These are phyloP conservation scores for Massarina eburnea DNA, from an alignment of 2,329 filamentous ascomycete species.

Conservation along the genomic window DNA sequence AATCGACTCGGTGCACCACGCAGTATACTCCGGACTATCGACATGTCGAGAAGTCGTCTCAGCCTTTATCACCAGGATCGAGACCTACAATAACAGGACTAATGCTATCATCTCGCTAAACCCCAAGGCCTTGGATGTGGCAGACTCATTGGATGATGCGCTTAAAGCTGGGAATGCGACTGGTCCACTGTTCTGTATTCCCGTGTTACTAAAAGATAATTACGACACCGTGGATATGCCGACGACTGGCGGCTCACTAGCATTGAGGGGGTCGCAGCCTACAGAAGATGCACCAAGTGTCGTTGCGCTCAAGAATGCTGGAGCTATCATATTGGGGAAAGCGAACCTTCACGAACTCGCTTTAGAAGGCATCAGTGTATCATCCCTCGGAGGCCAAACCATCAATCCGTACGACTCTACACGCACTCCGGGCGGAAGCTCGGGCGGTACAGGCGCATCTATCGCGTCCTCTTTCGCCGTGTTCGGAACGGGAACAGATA, in stretches of 20 bases:
- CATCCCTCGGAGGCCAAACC: constrained; percentile 65
- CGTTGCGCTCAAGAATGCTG: constrained; percentile 50
- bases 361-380: constrained; percentile 64
- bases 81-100: constrained; percentile 57
- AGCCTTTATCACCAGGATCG: constrained; percentile 60
- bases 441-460: constrained; percentile 63
- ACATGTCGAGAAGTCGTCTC: constrained; percentile 59
- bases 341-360: constrained; percentile 65
- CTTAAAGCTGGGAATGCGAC: constrained; percentile 53
- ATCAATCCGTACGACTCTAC: constrained; percentile 66
- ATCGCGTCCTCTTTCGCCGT: constrained; percentile 61
- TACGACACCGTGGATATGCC: constrained; percentile 58
- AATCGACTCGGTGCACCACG: constrained; percentile 58
- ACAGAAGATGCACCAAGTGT: constrained; percentile 55
- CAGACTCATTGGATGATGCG: constrained; percentile 53
- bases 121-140: constrained; percentile 50
- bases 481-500: constrained; percentile 61
- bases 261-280: constrained; percentile 52
- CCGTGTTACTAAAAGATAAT: constrained; percentile 66
- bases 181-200: constrained; percentile 61
- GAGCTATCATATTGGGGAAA: constrained; percentile 60
- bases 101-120: constrained; percentile 62
- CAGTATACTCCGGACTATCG: constrained; percentile 55
- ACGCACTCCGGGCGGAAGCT: constrained; percentile 67
- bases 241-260: constrained; percentile 59